Evolutionary conservation across 371 early-diverging fungal genomes (phyloP).

Genomic region (Mucor irregularis): DNA sequence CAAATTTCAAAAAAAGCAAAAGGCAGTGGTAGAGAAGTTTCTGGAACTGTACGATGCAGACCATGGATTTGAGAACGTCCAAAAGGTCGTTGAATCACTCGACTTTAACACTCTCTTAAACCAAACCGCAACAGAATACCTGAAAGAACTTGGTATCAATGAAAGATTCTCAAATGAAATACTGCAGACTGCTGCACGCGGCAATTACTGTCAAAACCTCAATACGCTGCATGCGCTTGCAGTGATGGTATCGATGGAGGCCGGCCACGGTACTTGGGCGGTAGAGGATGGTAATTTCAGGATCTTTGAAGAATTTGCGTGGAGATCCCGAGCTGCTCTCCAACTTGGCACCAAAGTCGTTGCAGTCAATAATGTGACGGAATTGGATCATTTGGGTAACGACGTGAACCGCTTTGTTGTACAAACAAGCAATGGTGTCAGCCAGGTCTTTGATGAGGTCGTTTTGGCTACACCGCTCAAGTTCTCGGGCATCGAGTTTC

Average conservation of each 20-base stretch:
- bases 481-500: constrained; percentile 20
- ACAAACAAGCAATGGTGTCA: constrained; percentile 34
- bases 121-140: constrained; percentile 38
- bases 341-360: constrained; percentile 47
- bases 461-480: constrained; percentile 57
- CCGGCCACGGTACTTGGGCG: constrained; percentile 52
- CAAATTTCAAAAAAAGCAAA: constrained; percentile 33
- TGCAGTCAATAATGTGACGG: constrained; percentile 36
- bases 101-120: constrained; percentile 30
- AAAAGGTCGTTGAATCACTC: constrained; percentile 20
- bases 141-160: constrained; percentile 36
- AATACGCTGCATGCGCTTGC: constrained; percentile 62
- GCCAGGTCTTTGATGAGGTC: constrained; percentile 55
- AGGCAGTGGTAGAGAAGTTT: constrained; percentile 19
- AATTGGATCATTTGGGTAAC: constrained; percentile 21
- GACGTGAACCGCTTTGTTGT: constrained; percentile 36
- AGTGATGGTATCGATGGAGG: constrained; percentile 62
- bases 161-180: constrained; percentile 47
- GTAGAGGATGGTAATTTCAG: constrained; percentile 67
- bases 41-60: constrained; percentile 9
- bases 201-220: constrained; percentile 74
- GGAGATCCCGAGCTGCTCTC: constrained; percentile 47
- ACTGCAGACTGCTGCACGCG: constrained; percentile 62
- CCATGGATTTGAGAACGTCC: constrained; percentile 17
- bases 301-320: constrained; percentile 67